Percentiles rank a stretch among this genome's conserved stretches.
Evolutionary conservation across 2,329 filamentous ascomycete species (phyloP).

Genomic region (Cladophialophora chaetospira): DNA sequence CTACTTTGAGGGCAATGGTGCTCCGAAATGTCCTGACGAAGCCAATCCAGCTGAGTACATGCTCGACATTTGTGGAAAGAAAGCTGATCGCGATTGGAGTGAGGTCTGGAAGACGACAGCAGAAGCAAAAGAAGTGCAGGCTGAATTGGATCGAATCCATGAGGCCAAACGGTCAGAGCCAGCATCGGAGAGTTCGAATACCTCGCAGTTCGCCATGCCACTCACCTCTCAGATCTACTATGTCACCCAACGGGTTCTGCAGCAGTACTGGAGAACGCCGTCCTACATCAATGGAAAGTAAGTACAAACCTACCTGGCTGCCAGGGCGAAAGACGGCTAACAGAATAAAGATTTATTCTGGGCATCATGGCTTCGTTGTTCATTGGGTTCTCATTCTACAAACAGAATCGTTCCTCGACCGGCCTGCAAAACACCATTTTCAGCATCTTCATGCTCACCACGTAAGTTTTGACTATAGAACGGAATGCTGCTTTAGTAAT

Average conservation of each 20-base stretch:
- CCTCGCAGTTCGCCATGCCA: slow-evolving; percentile 74
- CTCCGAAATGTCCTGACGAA: slow-evolving; percentile 62
- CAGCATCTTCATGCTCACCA: slow-evolving; percentile 67
- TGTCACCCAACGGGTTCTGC: slow-evolving; percentile 74
- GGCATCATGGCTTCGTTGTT: slow-evolving; percentile 55
- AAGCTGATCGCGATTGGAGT: slow-evolving; percentile 66
- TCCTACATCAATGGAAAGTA: slow-evolving; percentile 63
- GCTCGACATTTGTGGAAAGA: slow-evolving; percentile 52
- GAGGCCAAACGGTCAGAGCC: slow-evolving; percentile 50
- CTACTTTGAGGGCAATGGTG: slow-evolving; percentile 77
- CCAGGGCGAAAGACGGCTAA: slow-evolving; percentile 49
- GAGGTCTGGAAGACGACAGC: slow-evolving; percentile 60
- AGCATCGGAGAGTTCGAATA: slow-evolving; percentile 40
- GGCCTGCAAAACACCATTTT: slow-evolving; percentile 77
- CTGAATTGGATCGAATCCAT: slow-evolving; percentile 61
- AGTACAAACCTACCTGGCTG: slow-evolving; percentile 56
- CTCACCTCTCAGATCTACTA: slow-evolving; percentile 66
- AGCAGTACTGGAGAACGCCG: slow-evolving; percentile 83
- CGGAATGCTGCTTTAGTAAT: not conserved
- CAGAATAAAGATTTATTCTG: slow-evolving; percentile 60
- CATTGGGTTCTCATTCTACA: slow-evolving; percentile 64
- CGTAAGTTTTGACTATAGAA: slow-evolving; percentile 10
- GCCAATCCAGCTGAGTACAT: slow-evolving; percentile 73
- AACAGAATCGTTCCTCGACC: slow-evolving; percentile 62
- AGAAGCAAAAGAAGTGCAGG: slow-evolving; percentile 57